Percentiles rank a stretch among this genome's conserved stretches.
phyloP scores from a whole-genome alignment of 225 moss, liverwort and hornwort genomes.

The Rhytidiadelphus loreus region DNA sequence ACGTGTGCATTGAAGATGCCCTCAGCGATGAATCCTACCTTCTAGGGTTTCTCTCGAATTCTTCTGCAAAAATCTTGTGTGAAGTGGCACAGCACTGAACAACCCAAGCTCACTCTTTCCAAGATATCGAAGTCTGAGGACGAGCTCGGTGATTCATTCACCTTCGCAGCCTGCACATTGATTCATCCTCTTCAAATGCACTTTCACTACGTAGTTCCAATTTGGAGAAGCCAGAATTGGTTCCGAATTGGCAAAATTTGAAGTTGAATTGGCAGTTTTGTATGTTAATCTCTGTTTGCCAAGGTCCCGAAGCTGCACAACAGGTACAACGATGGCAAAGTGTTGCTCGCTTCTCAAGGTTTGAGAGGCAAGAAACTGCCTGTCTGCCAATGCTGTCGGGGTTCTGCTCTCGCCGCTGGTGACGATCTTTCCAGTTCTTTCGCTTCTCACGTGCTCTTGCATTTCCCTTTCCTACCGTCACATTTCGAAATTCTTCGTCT shows the following conservation, averaged over 20 bases:
- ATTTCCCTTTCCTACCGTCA: not conserved
- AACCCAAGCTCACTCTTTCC: not conserved
- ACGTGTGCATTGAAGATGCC: not conserved
- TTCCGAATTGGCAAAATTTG: not conserved
- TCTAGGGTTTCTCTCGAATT: not conserved
- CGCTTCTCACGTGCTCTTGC: not conserved
- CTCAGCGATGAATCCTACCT: not conserved
- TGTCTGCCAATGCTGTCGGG: constrained; percentile 33
- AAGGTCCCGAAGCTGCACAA: constrained; percentile 16
- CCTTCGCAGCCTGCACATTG: not conserved
- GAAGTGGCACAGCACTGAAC: not conserved
- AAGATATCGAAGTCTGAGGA: no score
- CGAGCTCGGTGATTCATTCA: not conserved
- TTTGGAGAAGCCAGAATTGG: not conserved
- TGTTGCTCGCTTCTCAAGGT: constrained; percentile 4
- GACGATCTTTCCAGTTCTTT: constrained; percentile 62
- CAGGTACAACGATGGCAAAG: not conserved
- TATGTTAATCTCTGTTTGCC: not conserved
- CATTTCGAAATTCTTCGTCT: not conserved
- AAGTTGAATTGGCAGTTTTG: not conserved
- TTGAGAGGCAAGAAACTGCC: constrained; percentile 57
- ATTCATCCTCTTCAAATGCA: not conserved
- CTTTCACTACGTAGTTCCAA: not conserved
- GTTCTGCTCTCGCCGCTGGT: constrained; percentile 50
- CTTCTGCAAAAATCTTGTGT: not conserved